Conservation (phyloP, 768 basidiomycete species). For the Albatrellus ellisii region DNA sequence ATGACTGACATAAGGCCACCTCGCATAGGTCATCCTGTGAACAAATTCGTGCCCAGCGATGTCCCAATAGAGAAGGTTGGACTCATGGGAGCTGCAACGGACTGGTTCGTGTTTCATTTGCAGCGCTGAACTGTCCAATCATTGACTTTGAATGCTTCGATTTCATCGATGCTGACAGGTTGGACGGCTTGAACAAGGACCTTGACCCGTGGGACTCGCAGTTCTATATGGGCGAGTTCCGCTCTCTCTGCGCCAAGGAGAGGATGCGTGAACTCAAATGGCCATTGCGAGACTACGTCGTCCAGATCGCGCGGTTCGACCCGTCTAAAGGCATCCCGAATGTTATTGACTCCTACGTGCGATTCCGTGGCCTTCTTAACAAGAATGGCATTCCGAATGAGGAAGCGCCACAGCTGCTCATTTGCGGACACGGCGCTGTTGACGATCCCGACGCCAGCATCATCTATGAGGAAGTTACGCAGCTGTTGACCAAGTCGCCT, state of each 20-base stretch:
- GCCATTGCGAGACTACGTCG: constrained; percentile 74
- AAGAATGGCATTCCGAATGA: constrained; percentile 29
- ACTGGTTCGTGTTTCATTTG: constrained; percentile 42
- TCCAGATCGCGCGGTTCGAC: constrained; percentile 93
- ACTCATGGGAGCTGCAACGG: constrained; percentile 73
- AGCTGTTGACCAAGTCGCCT: constrained; percentile 30
- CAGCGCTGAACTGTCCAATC: not conserved
- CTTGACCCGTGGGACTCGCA: constrained; percentile 70
- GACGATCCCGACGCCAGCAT: constrained; percentile 93
- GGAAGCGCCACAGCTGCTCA: constrained; percentile 59
- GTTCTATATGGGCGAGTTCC: constrained; percentile 85
- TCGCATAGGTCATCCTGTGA: constrained; percentile 66
- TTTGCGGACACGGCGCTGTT: constrained; percentile 87
- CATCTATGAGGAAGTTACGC: constrained; percentile 72
- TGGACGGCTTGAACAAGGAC: constrained; percentile 93
- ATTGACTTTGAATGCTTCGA: not conserved
- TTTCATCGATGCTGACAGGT: constrained; percentile 27
- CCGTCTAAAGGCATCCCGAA: constrained; percentile 75
- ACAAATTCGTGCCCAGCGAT: constrained; percentile 83
- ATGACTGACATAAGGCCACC: not conserved
- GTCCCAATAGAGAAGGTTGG: constrained; percentile 61
- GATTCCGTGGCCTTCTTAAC: constrained; percentile 56
- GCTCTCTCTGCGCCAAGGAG: constrained; percentile 59
- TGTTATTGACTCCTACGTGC: constrained; percentile 79
- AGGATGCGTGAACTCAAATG: constrained; percentile 71